Evolutionary conservation across 352 stramenopile genomes (phyloP), one percentile per base, ranked within the genome.

Genomic region (Globisporangium yorkense): DNA sequence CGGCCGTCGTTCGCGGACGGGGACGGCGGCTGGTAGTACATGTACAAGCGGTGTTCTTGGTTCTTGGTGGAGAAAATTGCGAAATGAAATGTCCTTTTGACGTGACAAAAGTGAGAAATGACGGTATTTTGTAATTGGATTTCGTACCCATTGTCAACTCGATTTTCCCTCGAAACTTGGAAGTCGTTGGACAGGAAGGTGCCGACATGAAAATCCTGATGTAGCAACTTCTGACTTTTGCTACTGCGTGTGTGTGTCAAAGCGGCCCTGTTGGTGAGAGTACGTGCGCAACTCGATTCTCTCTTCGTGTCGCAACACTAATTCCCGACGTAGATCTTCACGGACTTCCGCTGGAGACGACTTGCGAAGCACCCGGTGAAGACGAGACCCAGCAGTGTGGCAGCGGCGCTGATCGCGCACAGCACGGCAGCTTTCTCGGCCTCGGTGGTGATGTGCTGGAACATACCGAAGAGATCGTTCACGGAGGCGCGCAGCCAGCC

Each of bases 281-380:
- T 27, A 27, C 24, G 24, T 27, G 24, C 24, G 24, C 24, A 27
- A 27, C 24, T 27, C 24, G 24, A 27, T 27, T 27, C 24, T 27
- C 24, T 2, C 24, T 27, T 27, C 24, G 24, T 27, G 24, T 27
- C 24, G 24, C 24, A 27, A 27, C 24, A 27, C 24, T 35, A 71
- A n/a, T 47, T 72, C 4, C 61, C 61, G 44, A 58, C 68, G 56
- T 87, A 87, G 6, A 89, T 66, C 62, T 87, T 89, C 27, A 85
- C 66, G 21, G 76, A 57, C 47, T 82, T 86, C 27, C 67, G 64
- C 8, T 73, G 67, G 45, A 87, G 70, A 33, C 76, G 66, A 52
- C 39, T 68, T 37, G 73, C 68, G 47, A 89, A 89, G 57, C 64
- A 69, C 35, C 64, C 58, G 3, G 65, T 54, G 56, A 61, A 81